Evolutionary conservation across 768 basidiomycete genomes (phyloP).

Genomic region (Boletus subparvulus): DNA sequence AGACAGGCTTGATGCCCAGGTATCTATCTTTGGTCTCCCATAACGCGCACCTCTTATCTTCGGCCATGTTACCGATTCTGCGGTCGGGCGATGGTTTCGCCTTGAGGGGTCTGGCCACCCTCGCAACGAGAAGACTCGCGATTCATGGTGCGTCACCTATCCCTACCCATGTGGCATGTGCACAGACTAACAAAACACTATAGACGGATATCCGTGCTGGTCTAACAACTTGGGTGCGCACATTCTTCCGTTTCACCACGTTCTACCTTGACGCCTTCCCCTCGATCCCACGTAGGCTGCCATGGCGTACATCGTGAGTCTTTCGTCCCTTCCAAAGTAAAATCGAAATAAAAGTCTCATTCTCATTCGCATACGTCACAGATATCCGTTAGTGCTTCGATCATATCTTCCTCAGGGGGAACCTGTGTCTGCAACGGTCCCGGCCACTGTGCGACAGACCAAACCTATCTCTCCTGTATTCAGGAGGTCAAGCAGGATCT

Average conservation of each 20-base stretch:
- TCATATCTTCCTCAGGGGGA: slow-evolving; percentile 74
- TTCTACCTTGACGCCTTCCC: slow-evolving; percentile 1
- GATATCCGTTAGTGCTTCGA: slow-evolving; percentile 86
- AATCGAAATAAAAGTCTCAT: background rate
- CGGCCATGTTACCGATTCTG: slow-evolving; percentile 39
- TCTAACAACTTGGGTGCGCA: slow-evolving; percentile 74
- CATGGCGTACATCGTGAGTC: slow-evolving; percentile 81
- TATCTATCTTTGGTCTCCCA: slow-evolving; percentile 9
- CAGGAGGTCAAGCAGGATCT: slow-evolving; percentile 71
- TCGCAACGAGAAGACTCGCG: slow-evolving; percentile 59
- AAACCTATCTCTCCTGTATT: slow-evolving; percentile 55
- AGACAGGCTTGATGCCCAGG: slow-evolving; percentile 44
- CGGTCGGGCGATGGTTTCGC: slow-evolving; percentile 64
- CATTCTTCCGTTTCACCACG: background rate
- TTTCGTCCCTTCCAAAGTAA: background rate
- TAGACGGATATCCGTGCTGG: slow-evolving; percentile 80
- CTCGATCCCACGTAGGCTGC: slow-evolving; percentile 48
- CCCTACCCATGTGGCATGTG: background rate
- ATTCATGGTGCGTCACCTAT: slow-evolving; percentile 46
- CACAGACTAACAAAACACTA: slow-evolving; percentile 5
- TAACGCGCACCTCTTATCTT: background rate
- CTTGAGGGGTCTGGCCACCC: slow-evolving; percentile 70
- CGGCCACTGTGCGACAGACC: slow-evolving; percentile 54
- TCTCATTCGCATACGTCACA: slow-evolving; percentile 22
- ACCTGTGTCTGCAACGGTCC: slow-evolving; percentile 71